Percentiles rank a stretch among this genome's conserved stretches.
Conservation (phyloP, 129 eudicot genomes). For the Dittrichia graveolens region DNA sequence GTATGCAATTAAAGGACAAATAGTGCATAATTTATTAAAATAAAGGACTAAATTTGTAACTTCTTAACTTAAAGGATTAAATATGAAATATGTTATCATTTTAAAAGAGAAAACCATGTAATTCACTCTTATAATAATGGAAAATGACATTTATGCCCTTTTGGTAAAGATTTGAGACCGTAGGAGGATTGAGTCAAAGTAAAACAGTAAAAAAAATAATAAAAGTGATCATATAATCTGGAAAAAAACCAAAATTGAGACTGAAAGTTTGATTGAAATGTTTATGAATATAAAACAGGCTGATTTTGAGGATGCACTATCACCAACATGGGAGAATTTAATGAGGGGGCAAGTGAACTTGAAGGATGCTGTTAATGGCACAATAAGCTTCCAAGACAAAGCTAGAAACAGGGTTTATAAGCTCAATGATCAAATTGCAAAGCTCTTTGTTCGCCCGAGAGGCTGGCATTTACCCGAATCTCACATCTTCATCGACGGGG, state of each 20-base stretch:
- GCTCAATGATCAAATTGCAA: conserved; percentile 72
- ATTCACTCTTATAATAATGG: no score
- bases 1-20: no score
- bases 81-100: no score
- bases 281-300: conserved; percentile 50
- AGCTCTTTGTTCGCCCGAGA: conserved; percentile 90
- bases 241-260: no score
- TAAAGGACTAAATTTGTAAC: no score
- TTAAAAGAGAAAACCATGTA: no score
- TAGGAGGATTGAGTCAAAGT: not conserved
- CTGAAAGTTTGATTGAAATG: not conserved
- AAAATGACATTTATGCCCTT: no score
- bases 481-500: conserved; percentile 84
- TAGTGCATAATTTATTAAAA: no score
- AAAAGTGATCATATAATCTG: not conserved
- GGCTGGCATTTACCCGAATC: conserved; percentile 98
- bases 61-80: no score
- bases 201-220: not conserved
- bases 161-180: no score
- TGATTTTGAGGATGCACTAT: conserved; percentile 92
- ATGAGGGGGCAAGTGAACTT: conserved; percentile 90
- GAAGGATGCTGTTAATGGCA: conserved; percentile 82
- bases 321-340: conserved; percentile 94
- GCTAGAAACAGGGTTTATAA: conserved; percentile 79
- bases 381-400: conserved; percentile 76